phyloP scores from a whole-genome alignment of 2,329 filamentous ascomycete species.

The Penicillium brasilianum region DNA sequence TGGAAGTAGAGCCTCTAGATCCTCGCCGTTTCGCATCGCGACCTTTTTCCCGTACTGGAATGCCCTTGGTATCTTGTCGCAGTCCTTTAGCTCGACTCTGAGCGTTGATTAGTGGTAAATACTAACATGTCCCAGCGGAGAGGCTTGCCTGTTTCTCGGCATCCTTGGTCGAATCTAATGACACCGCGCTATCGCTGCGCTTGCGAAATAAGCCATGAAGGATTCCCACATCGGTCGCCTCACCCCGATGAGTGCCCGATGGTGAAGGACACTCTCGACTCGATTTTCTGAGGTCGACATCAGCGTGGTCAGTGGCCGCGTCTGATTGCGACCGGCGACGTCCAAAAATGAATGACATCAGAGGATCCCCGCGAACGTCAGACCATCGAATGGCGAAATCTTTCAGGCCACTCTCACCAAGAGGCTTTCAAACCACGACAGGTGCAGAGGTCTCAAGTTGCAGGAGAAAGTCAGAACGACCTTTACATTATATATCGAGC shows the following conservation, averaged over 20 bases:
- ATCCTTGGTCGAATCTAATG: conserved; percentile 3
- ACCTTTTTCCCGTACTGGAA: background rate
- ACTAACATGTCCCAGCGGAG: background rate
- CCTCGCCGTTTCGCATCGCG: conserved; percentile 1
- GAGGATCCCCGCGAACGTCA: background rate
- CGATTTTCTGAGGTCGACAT: conserved; percentile 7
- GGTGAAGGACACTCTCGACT: conserved; percentile 22
- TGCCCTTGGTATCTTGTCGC: background rate
- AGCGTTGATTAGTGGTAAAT: background rate
- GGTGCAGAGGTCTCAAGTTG: background rate
- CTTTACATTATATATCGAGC: background rate
- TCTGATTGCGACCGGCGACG: conserved; percentile 36
- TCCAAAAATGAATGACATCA: conserved; percentile 36
- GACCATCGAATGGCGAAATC: background rate
- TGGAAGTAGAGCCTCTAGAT: conserved; percentile 10
- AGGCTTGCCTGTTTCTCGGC: conserved; percentile 12
- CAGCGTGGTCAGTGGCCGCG: conserved; percentile 17
- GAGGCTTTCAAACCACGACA: background rate
- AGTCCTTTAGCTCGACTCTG: conserved; percentile 5
- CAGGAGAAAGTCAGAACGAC: too few relatives aligned
- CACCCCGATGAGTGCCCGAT: conserved; percentile 4
- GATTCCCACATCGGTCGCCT: conserved; percentile 13
- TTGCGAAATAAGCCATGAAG: conserved; percentile 35
- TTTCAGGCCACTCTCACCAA: background rate
- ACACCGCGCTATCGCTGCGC: conserved; percentile 18